phyloP scores from a whole-genome alignment of 116 monocot species.

The Iris pallida region DNA sequence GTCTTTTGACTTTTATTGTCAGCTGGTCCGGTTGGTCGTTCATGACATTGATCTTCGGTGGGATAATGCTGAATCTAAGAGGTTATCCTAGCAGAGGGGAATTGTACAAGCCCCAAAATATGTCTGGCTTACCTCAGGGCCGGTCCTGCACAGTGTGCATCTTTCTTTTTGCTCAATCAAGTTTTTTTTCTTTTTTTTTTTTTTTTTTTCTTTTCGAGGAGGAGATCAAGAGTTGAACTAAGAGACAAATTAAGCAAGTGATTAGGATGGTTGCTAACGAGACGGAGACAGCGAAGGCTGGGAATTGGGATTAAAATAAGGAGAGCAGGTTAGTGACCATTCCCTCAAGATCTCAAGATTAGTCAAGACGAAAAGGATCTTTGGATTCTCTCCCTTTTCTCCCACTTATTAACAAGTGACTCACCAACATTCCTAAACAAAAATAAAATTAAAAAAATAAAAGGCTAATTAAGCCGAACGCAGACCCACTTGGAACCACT shows the following conservation, averaged over 20 bases:
- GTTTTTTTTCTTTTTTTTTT: no score
- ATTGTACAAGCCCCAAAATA: no score
- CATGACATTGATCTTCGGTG: no score
- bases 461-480: conserved; percentile 17
- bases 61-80: no score
- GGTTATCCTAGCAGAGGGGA: no score
- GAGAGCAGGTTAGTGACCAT: conserved; percentile 12
- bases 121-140: no score
- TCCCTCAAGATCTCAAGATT: conserved; percentile 3
- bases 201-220: no score
- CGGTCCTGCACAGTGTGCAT: no score
- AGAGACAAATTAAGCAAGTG: not conserved
- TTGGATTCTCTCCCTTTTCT: conserved; percentile 8
- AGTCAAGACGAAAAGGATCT: conserved; percentile 18
- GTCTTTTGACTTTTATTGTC: no score
- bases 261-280: not conserved
- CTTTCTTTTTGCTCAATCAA: not conserved
- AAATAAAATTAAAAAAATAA: conserved; percentile 3
- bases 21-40: no score
- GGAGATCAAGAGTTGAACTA: not conserved
- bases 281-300: not conserved
- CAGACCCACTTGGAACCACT: conserved; percentile 51
- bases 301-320: not conserved
- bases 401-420: conserved; percentile 6
- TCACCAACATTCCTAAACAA: conserved; percentile 24